A percentile compares a stretch with the other conserved stretches of the same genome.
Conservation (phyloP, 495 filamentous ascomycete species). For the Hypoxylon crocopeplum region DNA sequence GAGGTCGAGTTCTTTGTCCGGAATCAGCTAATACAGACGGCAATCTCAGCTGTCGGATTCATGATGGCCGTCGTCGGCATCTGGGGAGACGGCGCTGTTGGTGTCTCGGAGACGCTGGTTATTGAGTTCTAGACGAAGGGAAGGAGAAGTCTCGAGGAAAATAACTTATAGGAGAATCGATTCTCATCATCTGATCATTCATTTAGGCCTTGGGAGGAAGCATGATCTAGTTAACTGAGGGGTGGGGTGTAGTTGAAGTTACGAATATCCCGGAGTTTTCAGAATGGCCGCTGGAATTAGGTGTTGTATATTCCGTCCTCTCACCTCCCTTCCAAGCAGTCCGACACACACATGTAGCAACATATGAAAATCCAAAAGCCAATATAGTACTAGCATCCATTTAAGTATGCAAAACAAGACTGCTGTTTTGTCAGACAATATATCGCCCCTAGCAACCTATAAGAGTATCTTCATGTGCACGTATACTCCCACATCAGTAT, state of each 20-base stretch:
- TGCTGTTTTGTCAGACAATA: no score
- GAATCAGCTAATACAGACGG: conserved; percentile 65
- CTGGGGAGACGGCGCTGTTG: conserved; percentile 86
- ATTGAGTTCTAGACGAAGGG: conserved; percentile 16
- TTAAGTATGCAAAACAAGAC: no score
- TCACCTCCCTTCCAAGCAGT: conserved; percentile 14
- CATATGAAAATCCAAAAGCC: no score
- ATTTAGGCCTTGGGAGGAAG: conserved; percentile 13
- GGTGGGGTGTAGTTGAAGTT: conserved; percentile 2
- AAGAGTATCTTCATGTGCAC: no score
- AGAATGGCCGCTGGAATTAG: conserved; percentile 5
- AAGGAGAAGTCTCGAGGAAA: neutral
- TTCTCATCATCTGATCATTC: conserved; percentile 27
- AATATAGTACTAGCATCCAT: no score
- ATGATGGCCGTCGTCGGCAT: conserved; percentile 80
- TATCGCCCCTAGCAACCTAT: no score
- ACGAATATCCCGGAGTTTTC: conserved; percentile 13
- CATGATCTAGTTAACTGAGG: neutral
- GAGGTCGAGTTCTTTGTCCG: conserved; percentile 71
- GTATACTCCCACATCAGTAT: no score
- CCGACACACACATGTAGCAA: conserved; percentile 12
- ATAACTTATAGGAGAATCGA: neutral
- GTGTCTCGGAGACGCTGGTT: conserved; percentile 3
- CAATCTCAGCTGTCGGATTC: conserved; percentile 70
- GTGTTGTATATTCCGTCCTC: conserved; percentile 24